Base-by-base conservation (phyloP, 2,329 filamentous ascomycete species). In the Claviceps sorghi region DNA sequence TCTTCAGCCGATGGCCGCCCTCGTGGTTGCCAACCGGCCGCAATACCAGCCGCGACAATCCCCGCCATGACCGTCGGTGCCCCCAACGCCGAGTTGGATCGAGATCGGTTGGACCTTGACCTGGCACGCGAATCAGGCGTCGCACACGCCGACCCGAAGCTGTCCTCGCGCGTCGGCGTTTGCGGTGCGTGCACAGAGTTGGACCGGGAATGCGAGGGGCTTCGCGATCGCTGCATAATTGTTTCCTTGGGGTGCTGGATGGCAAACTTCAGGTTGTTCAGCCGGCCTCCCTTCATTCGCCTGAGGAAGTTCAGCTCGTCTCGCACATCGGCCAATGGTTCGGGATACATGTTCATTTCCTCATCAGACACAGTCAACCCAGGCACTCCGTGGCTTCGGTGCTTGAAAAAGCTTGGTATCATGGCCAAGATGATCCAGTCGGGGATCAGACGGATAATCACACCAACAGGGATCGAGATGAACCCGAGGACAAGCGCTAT, bases 61-160 rank as follows among this genome's bases (percentile, higher is more conserved):
- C 86, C 86, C n/a, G 86, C 84, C 86, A 89, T 89, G 55, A 88
- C 85, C 8, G 83, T 82, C 1, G 84, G 82, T 2, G 85, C 83
- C 11, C 82, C 85, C 11, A 90, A 74, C 1, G 84, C 84, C 30
- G 84, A 88, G 65, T 83, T 83, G 42, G 77, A 79, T 53, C 82
- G 71, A 52, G 80, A 82, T 55, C 82, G 73, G 59, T 73, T 84
- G 44, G 83, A 86, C 58, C 82, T 75, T 49, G 84, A 86, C 50
- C 84, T 78, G 52, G 74, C 78, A 49, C 84, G 72, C 52, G 79
- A 75, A 61, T 83, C 79, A 4, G 73, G 80, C 49, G 72, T 84
- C 60, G 63, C 76, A 65, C 61, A 76, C 60, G 64, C 72, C 6
- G 70, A 71, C 40, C 67, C 69, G 40, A 73, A 69, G 57, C 74